Conservation (phyloP, 371 early-diverging fungal species). For the Mortierella sp. region DNA sequence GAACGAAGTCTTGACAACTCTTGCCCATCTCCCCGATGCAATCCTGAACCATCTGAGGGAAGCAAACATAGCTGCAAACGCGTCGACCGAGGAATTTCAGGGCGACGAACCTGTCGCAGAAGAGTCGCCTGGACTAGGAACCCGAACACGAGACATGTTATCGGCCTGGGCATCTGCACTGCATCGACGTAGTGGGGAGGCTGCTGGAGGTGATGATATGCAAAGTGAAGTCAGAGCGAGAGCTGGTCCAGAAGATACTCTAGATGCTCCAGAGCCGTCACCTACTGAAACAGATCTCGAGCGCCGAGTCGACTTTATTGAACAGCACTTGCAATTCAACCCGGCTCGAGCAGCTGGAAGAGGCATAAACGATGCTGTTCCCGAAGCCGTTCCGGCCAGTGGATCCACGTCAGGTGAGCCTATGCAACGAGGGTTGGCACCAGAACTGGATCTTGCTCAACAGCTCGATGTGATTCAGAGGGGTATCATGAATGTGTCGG, state of each 20-base stretch:
- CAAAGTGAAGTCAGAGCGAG: not conserved
- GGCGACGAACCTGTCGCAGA: not conserved
- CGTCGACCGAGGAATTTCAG: not conserved
- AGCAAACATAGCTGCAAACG: no score
- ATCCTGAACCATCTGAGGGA: constrained; percentile 5
- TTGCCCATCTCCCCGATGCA: constrained; percentile 16
- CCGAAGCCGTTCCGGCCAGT: no score
- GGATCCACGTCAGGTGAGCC: no score
- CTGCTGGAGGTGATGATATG: not conserved
- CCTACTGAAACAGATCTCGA: constrained; percentile 8
- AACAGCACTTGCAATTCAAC: not conserved
- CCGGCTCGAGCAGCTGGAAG: not conserved
- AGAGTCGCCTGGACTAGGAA: not conserved
- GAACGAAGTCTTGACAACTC: constrained; percentile 5
- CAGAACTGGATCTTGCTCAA: no score
- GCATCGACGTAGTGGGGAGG: no score
- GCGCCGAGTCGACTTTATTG: not conserved
- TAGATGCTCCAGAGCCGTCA: constrained; percentile 3
- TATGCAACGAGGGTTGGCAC: no score
- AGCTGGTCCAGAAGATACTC: not conserved
- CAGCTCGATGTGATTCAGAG: no score
- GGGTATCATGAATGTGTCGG: no score
- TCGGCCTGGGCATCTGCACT: no score
- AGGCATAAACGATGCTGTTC: not conserved
- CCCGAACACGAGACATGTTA: no score